Percentiles rank a stretch among this genome's conserved stretches.
These are phyloP conservation scores for Ophiostoma ips DNA, from an alignment of 2,329 filamentous ascomycete species.

Conservation along the genomic window DNA sequence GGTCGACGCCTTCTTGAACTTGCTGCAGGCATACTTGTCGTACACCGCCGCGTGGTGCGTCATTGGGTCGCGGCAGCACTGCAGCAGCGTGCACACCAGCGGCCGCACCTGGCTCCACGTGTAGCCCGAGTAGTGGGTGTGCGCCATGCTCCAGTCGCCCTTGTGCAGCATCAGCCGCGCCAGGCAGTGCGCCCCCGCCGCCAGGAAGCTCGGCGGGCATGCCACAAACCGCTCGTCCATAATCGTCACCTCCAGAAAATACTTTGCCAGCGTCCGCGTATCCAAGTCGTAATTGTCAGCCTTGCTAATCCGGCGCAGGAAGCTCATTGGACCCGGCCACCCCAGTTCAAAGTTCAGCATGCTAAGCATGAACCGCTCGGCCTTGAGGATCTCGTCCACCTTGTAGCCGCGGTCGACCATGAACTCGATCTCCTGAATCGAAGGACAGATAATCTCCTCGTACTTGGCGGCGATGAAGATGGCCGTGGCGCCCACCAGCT, in stretches of 20 bases:
- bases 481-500: constrained; percentile 89
- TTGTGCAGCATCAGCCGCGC: constrained; percentile 80
- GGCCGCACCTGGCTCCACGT: constrained; percentile 72
- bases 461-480: constrained; percentile 96
- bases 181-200: constrained; percentile 84
- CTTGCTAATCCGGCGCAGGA: constrained; percentile 91
- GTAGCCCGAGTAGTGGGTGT: constrained; percentile 89
- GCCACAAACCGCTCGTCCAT: constrained; percentile 98
- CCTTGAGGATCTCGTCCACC: constrained; percentile 85
- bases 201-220: constrained; percentile 76
- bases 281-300: constrained; percentile 95
- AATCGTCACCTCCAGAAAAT: constrained; percentile 90
- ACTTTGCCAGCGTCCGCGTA: constrained; percentile 89
- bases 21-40: constrained; percentile 80
- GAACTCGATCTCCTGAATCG: constrained; percentile 87
- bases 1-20: constrained; percentile 71
- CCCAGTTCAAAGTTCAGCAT: constrained; percentile 93
- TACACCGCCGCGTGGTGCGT: constrained; percentile 78
- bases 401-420: constrained; percentile 94
- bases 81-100: constrained; percentile 63
- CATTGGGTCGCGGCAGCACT: constrained; percentile 71
- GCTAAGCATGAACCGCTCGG: constrained; percentile 93
- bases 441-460: constrained; percentile 96
- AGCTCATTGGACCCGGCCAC: constrained; percentile 99
- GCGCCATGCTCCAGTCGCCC: constrained; percentile 74